These are phyloP conservation scores for Boletus smithii DNA, from an alignment of 1,284 basidiomycete genomes.

Conservation along the genomic window DNA sequence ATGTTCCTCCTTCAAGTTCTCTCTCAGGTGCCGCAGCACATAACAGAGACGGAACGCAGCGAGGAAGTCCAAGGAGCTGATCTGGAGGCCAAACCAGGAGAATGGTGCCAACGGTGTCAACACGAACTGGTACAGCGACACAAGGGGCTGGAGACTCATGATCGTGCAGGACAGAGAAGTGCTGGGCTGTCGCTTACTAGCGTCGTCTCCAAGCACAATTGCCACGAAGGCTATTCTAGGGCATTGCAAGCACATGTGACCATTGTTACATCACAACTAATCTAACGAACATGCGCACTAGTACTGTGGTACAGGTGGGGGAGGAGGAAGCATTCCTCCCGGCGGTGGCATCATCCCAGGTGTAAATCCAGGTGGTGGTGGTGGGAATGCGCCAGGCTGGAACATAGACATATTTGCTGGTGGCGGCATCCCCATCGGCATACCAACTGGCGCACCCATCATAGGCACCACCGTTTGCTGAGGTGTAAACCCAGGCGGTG, in stretches of 20 bases:
- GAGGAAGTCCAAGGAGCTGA: slow-evolving; percentile 62
- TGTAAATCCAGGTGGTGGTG: slow-evolving; percentile 32
- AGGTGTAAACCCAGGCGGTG: slow-evolving; percentile 66
- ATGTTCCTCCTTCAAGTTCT: slow-evolving; percentile 46
- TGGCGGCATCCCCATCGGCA: slow-evolving; percentile 43
- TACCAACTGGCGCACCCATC: slow-evolving; percentile 35
- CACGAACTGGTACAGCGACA: slow-evolving; percentile 50
- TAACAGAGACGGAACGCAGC: slow-evolving; percentile 67
- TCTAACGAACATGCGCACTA: slow-evolving; percentile 20
- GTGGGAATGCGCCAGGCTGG: slow-evolving; percentile 32
- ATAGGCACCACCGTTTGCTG: slow-evolving; percentile 59
- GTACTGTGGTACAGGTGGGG: slow-evolving; percentile 33
- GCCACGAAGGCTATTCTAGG: slow-evolving; percentile 8
- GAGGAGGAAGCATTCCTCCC: slow-evolving; percentile 34
- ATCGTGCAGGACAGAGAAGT: not conserved
- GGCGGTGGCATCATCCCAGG: slow-evolving; percentile 34
- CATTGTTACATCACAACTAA: slow-evolving; percentile 3
- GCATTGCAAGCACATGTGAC: not conserved
- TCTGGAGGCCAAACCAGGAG: slow-evolving; percentile 57
- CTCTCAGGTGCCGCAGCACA: slow-evolving; percentile 62
- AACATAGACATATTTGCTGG: slow-evolving; percentile 34
- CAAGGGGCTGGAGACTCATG: slow-evolving; percentile 42
- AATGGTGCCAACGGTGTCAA: slow-evolving; percentile 65
- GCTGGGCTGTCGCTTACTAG: not conserved
- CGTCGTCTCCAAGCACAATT: not conserved